These are phyloP conservation scores for Noccaea caerulescens DNA, from an alignment of 345 rosid species.

Conservation along the genomic window DNA sequence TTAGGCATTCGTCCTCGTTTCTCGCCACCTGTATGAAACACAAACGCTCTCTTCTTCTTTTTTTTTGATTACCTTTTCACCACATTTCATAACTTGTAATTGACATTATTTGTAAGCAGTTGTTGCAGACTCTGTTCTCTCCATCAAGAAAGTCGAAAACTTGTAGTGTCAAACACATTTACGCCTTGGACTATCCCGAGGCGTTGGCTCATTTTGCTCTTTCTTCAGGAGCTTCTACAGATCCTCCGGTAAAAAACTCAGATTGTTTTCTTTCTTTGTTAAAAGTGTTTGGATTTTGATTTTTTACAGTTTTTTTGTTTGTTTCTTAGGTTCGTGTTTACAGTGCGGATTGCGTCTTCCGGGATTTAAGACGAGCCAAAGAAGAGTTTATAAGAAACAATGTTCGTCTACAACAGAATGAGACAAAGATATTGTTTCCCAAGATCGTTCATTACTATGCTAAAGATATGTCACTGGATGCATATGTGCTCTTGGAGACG, in stretches of 20 bases:
- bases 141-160: constrained; percentile 69
- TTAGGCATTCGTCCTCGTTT: constrained; percentile 67
- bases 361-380: constrained; percentile 60
- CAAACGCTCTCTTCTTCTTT: neutral
- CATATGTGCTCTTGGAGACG: constrained; percentile 46
- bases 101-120: constrained; percentile 47
- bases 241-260: constrained; percentile 55
- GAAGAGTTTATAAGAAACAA: constrained; percentile 65
- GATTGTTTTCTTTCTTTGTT: neutral
- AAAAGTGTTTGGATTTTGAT: neutral
- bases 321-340: constrained; percentile 65
- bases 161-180: constrained; percentile 55
- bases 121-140: constrained; percentile 73
- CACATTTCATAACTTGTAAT: constrained; percentile 5
- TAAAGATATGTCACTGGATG: constrained; percentile 65
- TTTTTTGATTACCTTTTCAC: neutral
- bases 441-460: constrained; percentile 62
- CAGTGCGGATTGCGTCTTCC: constrained; percentile 58
- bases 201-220: constrained; percentile 85
- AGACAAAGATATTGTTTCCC: constrained; percentile 63
- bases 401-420: constrained; percentile 59
- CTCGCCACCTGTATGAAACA: constrained; percentile 62
- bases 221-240: constrained; percentile 73
- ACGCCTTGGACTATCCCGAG: constrained; percentile 79
- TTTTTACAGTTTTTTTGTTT: neutral